Evolutionary conservation across 345 rosid species (phyloP).

Genomic region (Euclidium syriacum): DNA sequence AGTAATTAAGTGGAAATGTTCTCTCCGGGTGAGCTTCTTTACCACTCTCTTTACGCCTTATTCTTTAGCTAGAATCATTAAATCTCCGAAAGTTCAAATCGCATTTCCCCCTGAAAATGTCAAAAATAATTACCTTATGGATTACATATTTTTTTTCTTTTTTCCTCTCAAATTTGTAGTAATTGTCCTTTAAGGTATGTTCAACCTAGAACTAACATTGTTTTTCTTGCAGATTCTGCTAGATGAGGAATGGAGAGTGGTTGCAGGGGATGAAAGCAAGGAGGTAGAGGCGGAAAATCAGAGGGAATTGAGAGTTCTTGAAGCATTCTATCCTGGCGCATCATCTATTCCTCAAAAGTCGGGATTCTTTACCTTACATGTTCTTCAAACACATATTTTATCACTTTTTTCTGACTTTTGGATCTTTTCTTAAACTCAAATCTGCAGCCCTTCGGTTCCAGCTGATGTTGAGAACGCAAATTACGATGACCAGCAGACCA

Average conservation of each 20-base stretch:
- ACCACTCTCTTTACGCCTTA: background rate
- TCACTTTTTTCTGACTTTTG: background rate
- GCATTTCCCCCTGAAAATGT: background rate
- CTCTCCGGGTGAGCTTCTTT: constrained; percentile 49
- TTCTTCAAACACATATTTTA: background rate
- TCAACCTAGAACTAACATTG: constrained; percentile 19
- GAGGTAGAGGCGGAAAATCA: constrained; percentile 65
- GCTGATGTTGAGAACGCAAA: constrained; percentile 38
- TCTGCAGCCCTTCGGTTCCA: constrained; percentile 59
- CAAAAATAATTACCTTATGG: background rate
- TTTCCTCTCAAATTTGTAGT: background rate
- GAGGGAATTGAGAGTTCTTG: constrained; percentile 89
- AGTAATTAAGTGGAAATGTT: constrained; percentile 66
- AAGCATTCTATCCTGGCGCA: constrained; percentile 92
- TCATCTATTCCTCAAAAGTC: constrained; percentile 84
- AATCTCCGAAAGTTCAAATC: background rate
- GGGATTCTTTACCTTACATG: constrained; percentile 16
- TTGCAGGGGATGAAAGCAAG: constrained; percentile 82
- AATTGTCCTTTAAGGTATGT: background rate
- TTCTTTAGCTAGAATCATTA: constrained; percentile 3
- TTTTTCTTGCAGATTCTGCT: constrained; percentile 50
- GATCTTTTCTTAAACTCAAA: constrained; percentile 9
- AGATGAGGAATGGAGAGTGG: constrained; percentile 69
- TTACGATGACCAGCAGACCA: constrained; percentile 42
- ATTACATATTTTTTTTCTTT: background rate